Conservation (phyloP, 1,284 basidiomycete species). For the Sporisorium scitamineum region DNA sequence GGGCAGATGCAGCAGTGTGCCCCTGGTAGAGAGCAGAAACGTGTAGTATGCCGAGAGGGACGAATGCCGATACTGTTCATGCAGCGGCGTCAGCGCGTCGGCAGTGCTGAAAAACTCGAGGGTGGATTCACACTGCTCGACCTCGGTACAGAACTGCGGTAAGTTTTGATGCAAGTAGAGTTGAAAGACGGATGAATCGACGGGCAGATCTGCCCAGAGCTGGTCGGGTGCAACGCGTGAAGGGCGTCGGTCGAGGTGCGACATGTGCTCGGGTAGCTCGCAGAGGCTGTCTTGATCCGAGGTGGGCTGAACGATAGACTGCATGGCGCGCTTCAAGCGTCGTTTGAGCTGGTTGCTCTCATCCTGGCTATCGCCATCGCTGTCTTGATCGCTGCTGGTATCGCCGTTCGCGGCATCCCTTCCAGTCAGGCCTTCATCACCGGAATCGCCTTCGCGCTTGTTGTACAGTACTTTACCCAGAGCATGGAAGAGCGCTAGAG, state of each 20-base stretch:
- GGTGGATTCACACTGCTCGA: constrained; percentile 80
- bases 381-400: constrained; percentile 7
- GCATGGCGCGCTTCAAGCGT: constrained; percentile 18
- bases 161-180: constrained; percentile 95
- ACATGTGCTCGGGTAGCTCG: constrained; percentile 73
- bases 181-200: constrained; percentile 87
- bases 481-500: constrained; percentile 88
- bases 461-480: constrained; percentile 94
- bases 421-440: constrained; percentile 16
- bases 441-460: constrained; percentile 77
- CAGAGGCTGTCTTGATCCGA: neutral
- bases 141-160: constrained; percentile 80
- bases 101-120: constrained; percentile 84
- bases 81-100: constrained; percentile 75
- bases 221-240: constrained; percentile 32
- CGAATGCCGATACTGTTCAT: constrained; percentile 75
- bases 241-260: constrained; percentile 75
- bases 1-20: constrained; percentile 84
- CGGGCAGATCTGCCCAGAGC: constrained; percentile 85
- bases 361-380: neutral
- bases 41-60: constrained; percentile 81
- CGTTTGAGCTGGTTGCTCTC: constrained; percentile 3
- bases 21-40: constrained; percentile 83
- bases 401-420: neutral
- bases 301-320: constrained; percentile 12